Percentiles rank a stretch among this genome's conserved stretches.
Evolutionary conservation across 352 stramenopile genomes (phyloP).

Genomic region (Pythium inflatum): DNA sequence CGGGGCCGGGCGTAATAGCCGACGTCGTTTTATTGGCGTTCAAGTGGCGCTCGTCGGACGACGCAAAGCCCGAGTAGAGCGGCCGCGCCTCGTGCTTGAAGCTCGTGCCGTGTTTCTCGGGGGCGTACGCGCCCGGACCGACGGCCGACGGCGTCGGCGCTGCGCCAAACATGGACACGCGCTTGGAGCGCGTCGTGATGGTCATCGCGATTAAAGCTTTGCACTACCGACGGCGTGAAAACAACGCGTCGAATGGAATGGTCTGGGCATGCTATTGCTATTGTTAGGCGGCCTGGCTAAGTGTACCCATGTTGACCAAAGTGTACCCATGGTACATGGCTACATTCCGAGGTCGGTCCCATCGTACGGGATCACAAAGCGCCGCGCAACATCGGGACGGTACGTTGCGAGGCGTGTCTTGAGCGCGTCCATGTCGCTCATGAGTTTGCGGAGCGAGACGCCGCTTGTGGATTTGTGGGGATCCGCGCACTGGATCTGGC

Average conservation of each 20-base stretch:
- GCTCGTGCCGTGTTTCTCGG: slow-evolving; percentile 54
- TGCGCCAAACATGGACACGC: slow-evolving; percentile 60
- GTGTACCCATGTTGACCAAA: slow-evolving; percentile 14
- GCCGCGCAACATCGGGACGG: slow-evolving; percentile 58
- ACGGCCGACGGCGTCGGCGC: slow-evolving; percentile 55
- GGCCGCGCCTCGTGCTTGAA: slow-evolving; percentile 45
- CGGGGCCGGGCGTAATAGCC: slow-evolving; percentile 71
- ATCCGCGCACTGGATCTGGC: slow-evolving; percentile 56
- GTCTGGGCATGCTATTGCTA: too few relatives aligned
- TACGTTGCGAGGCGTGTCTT: slow-evolving; percentile 56
- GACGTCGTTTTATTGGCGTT: slow-evolving; percentile 83
- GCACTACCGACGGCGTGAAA: too few relatives aligned
- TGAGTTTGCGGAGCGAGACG: slow-evolving; percentile 51
- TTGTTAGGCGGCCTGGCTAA: too few relatives aligned
- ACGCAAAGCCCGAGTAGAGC: slow-evolving; percentile 71
- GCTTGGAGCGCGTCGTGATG: slow-evolving; percentile 81
- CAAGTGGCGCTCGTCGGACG: slow-evolving; percentile 71
- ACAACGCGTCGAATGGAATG: too few relatives aligned
- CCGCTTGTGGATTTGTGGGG: slow-evolving; percentile 47
- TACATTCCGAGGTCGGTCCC: slow-evolving; percentile 20
- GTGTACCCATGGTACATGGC: too few relatives aligned
- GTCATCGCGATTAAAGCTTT: too few relatives aligned
- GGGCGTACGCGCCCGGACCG: slow-evolving; percentile 67
- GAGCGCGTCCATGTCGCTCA: slow-evolving; percentile 49
- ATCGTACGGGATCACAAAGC: slow-evolving; percentile 46